Base-by-base conservation (phyloP, 164 flowering plant species). In the Vitis rotundifolia region DNA sequence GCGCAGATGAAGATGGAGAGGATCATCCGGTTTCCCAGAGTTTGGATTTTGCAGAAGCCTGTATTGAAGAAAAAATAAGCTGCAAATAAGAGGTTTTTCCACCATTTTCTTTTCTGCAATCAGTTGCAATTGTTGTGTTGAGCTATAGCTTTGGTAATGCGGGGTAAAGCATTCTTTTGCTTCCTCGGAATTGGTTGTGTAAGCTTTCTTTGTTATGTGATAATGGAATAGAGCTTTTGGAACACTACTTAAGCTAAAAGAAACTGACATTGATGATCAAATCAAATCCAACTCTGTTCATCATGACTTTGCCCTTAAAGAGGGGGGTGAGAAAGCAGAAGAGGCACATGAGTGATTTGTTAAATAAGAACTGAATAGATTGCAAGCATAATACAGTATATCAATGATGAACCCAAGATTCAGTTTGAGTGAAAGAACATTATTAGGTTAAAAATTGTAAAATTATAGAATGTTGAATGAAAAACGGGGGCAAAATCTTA, bases 31-130 rank as follows among this genome's bases (percentile, higher is more conserved):
- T 87, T 54, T 88, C 85, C 71, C 94, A 86, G 70, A 77, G 78
- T 15, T 70, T 91, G 84, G 76, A 73, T 53, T 93, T 87, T 73
- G 89, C 67, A n/a, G 89, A 85, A 31, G 92, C 72, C 19, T 77
- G 26, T 2, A 64, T 5, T 65, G 70, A 59, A 60, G 66, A 71
- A 61, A 49, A 59, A 53, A 53, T 1, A 53, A 53, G 15, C 7
- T 11, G 56, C 6, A 11, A 13, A 53, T n/a, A 53, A 53, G n/a
- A 53, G 56, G n/a, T 53, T n/a, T 12, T 13, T 53, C n/a, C 56
- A 53, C n/a, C 14, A 13, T 53, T 53, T n/a, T 53, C 10, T 7
- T 22, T 51, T 19, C 28, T 50, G 22, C n/a, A 14, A 3, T 51
- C 31, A 18, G 47, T 60, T 50, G 8, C n/a, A 13, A 49, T 63